Percentiles rank a stretch among this genome's conserved stretches.
phyloP scores from a whole-genome alignment of 768 basidiomycete species.

The Cyclocybe aegerita region DNA sequence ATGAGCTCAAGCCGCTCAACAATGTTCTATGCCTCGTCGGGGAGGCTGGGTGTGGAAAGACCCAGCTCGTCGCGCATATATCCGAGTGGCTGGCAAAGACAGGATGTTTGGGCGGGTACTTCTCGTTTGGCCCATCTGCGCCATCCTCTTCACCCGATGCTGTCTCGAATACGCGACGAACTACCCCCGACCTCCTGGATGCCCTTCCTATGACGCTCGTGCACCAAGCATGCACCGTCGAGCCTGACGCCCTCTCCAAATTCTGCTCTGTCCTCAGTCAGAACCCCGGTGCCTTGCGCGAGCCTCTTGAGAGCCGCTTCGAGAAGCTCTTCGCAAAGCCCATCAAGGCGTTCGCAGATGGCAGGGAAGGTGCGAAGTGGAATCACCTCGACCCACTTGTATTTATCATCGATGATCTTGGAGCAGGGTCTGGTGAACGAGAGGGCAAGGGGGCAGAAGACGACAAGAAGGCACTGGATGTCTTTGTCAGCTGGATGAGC shows the following conservation, averaged over 20 bases:
- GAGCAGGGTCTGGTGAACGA: slow-evolving; percentile 18
- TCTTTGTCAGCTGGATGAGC: slow-evolving; percentile 12
- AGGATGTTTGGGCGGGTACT: slow-evolving; percentile 21
- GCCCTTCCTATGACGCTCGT: slow-evolving; percentile 18
- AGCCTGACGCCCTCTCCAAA: slow-evolving; percentile 8
- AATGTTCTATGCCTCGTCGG: slow-evolving; percentile 18
- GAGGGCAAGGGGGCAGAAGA: slow-evolving; percentile 18
- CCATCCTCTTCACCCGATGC: not conserved
- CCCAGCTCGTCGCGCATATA: slow-evolving; percentile 13
- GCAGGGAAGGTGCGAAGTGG: slow-evolving; percentile 9
- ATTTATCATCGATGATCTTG: slow-evolving; percentile 20
- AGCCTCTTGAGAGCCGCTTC: slow-evolving; percentile 12
- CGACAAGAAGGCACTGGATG: slow-evolving; percentile 12
- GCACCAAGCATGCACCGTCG: slow-evolving; percentile 16
- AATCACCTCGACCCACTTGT: slow-evolving; percentile 19
- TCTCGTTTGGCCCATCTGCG: slow-evolving; percentile 13
- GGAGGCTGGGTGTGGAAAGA: slow-evolving; percentile 10
- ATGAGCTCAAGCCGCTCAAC: not conserved
- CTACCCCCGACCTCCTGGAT: slow-evolving; percentile 8
- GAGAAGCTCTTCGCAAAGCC: slow-evolving; percentile 15
- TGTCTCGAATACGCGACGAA: not conserved
- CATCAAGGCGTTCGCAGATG: slow-evolving; percentile 9
- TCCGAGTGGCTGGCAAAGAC: slow-evolving; percentile 17
- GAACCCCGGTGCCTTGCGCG: not conserved
- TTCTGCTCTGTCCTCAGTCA: slow-evolving; percentile 7